Base-by-base conservation (phyloP, 495 filamentous ascomycete genomes). In the Xylaria palmicola region DNA sequence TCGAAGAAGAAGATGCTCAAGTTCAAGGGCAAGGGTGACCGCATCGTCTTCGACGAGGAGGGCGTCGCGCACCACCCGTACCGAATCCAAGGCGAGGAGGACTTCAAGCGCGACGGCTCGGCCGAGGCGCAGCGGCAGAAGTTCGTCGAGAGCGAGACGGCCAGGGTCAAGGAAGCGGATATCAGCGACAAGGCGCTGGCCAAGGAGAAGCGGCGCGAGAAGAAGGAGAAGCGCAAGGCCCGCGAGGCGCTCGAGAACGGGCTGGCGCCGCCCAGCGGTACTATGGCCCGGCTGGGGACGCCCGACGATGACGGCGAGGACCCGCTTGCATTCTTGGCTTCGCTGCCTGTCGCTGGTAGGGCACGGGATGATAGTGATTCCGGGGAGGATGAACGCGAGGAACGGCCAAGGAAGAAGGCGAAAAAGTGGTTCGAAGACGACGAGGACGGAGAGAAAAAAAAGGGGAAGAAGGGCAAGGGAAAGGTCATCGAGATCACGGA, bases 1-100 rank as follows among this genome's bases (percentile, higher is more conserved):
- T 95, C 91, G 26, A 97, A 97, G 80, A 96, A 97, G 81, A 91
- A 93, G 75, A 79, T 97, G 24, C 81, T 88, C 61, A 94, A 96
- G 71, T 86, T 89, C 73, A 95, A 92, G 74, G 88, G 88, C 66
- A 89, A 88, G 72, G 90, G 90, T 39, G 87, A 81, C 45, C 95
- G 91, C 66, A 75, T 97, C 6, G 78, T 97, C 44, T 99, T 90
- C 72, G 95, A 99, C 75, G 92, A 96, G 58, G 91, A 97, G 8
- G 94, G 93, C 60, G 84, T 84, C 50, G 79, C 92, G 1, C 92
- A 93, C 72, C 83, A 89, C 54, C 55, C 94, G 6, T 97, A 98
- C 78, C 89, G 94, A 68, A 85, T 98, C 65, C 87, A 94, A 67
- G 83, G 88, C 73, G 90, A 96, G 72, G 86, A 85, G 0, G 80